A percentile compares a stretch with the other conserved stretches of the same genome.
Evolutionary conservation across 192 early-diverging fungal species (phyloP).

Genomic region (Lobosporangium transversale): DNA sequence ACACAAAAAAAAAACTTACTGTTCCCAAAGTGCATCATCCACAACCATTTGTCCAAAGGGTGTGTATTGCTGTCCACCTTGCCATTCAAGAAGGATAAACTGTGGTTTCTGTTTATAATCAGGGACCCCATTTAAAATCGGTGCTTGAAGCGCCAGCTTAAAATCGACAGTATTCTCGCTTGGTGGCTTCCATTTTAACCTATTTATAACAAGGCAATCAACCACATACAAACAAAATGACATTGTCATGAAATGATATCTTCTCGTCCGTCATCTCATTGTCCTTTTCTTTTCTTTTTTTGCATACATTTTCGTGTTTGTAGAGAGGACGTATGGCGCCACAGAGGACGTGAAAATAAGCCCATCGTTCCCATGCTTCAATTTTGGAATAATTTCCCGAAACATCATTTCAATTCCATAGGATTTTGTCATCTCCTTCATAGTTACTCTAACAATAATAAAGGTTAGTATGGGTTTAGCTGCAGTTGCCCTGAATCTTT

Average conservation of each 20-base stretch:
- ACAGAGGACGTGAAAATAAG: conserved; percentile 76
- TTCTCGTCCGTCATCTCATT: no score
- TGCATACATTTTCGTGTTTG: conserved; percentile 72
- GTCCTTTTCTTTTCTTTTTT: no score
- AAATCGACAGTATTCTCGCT: conserved; percentile 87
- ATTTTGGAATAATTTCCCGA: conserved; percentile 62
- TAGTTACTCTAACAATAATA: conserved; percentile 57
- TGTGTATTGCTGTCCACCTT: conserved; percentile 31
- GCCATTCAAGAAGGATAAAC: conserved; percentile 64
- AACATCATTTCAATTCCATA: conserved; percentile 71
- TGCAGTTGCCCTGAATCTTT: not conserved
- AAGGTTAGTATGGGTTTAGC: not conserved
- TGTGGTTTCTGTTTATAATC: conserved; percentile 48
- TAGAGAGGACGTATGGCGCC: conserved; percentile 73
- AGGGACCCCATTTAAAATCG: conserved; percentile 20
- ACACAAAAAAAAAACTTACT: conserved; percentile 23
- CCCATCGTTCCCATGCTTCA: conserved; percentile 78
- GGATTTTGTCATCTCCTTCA: conserved; percentile 75
- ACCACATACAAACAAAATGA: no score
- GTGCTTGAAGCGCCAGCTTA: conserved; percentile 54
- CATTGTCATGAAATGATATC: not conserved
- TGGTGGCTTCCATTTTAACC: conserved; percentile 90
- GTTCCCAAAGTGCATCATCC: conserved; percentile 64
- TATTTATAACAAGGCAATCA: conserved; percentile 36
- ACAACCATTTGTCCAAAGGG: conserved; percentile 64